Evolutionary conservation across 73 alveolate species (phyloP).

Genomic region (Paramecium sexaurelia): DNA sequence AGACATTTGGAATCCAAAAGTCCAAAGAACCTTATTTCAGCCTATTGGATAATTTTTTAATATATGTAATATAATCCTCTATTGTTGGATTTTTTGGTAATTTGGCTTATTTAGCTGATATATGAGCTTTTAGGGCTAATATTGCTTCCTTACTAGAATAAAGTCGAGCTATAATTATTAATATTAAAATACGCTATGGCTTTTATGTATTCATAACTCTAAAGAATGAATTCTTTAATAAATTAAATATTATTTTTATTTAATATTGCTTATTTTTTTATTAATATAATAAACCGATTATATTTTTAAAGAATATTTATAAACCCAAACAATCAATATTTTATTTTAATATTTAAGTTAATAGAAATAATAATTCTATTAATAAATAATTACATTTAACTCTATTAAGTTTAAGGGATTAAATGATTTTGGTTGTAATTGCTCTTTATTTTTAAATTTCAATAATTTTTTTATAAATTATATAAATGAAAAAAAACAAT

Average conservation of each 20-base stretch:
- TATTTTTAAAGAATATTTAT: no score
- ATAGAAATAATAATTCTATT: no score
- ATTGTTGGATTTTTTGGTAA: background rate
- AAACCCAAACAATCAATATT: no score
- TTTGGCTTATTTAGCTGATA: background rate
- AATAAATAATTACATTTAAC: no score
- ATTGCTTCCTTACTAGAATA: background rate
- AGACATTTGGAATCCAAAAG: slow-evolving; percentile 1
- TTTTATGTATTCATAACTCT: background rate
- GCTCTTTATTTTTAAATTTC: background rate
- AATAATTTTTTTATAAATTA: background rate
- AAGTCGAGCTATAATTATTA: background rate
- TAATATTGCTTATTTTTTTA: background rate
- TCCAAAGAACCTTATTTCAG: background rate
- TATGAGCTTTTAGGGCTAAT: background rate
- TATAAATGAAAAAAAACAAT: background rate
- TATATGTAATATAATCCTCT: slow-evolving; percentile 18
- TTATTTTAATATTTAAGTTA: no score
- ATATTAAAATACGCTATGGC: background rate
- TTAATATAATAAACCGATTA: background rate
- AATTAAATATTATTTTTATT: background rate
- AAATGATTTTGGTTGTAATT: no score
- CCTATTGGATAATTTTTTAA: slow-evolving; percentile 20
- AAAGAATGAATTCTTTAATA: background rate
- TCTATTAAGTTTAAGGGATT: no score